phyloP scores from a whole-genome alignment of 2,329 filamentous ascomycete genomes.

The Biscogniauxia marginata region DNA sequence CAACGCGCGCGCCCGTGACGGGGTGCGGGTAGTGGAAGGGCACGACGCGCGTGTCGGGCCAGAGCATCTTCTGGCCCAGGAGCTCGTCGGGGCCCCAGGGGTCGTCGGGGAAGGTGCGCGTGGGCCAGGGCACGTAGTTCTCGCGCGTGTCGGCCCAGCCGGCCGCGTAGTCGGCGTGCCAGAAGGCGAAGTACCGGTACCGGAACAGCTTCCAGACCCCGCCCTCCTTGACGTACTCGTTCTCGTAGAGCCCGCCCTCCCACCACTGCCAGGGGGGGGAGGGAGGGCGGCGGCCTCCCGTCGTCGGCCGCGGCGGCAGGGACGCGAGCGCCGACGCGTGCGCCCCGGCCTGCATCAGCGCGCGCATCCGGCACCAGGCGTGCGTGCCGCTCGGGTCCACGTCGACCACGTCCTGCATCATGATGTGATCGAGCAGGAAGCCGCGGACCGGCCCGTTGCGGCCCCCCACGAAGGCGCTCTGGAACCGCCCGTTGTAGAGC shows the following conservation, averaged over 20 bases:
- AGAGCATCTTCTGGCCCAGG: slow-evolving; percentile 52
- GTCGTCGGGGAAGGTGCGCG: slow-evolving; percentile 47
- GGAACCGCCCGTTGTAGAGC: slow-evolving; percentile 53
- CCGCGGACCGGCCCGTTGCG: slow-evolving; percentile 56
- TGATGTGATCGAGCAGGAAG: slow-evolving; percentile 56
- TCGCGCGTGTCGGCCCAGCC: slow-evolving; percentile 54
- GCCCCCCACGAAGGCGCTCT: slow-evolving; percentile 48
- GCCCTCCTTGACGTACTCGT: slow-evolving; percentile 57
- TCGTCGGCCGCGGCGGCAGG: not conserved
- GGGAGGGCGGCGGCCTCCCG: too few relatives aligned
- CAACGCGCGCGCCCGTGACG: slow-evolving; percentile 44
- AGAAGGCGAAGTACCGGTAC: slow-evolving; percentile 57
- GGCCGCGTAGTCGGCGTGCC: slow-evolving; percentile 53
- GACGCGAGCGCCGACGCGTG: slow-evolving; percentile 44
- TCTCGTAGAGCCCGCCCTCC: slow-evolving; percentile 58
- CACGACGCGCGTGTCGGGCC: slow-evolving; percentile 55
- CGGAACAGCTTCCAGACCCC: slow-evolving; percentile 54
- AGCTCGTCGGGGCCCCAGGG: slow-evolving; percentile 51
- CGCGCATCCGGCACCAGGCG: slow-evolving; percentile 51
- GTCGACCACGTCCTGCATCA: slow-evolving; percentile 57
- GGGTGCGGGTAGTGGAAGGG: slow-evolving; percentile 54
- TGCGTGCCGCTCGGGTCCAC: slow-evolving; percentile 45
- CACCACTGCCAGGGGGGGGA: slow-evolving; percentile 55
- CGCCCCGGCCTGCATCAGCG: slow-evolving; percentile 54
- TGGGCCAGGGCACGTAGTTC: slow-evolving; percentile 53